Percentiles rank a stretch among this genome's conserved stretches.
phyloP scores from a whole-genome alignment of 805 yeast species.

The Maudiozyma saulgeensis region DNA sequence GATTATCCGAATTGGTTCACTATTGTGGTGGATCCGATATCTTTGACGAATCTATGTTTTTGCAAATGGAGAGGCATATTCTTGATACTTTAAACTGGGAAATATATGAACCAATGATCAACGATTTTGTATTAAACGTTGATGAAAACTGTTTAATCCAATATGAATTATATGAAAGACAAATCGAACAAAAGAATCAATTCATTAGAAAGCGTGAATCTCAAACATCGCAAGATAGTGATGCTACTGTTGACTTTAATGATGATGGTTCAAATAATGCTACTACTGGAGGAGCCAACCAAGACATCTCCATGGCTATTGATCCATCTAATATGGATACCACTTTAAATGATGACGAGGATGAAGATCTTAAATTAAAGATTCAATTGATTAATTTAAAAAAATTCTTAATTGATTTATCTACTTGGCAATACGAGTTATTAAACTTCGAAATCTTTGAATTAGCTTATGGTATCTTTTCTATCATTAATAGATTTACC shows the following conservation, averaged over 20 bases:
- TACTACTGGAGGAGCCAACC: neutral
- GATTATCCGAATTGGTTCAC: conserved; percentile 58
- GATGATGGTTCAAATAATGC: conserved; percentile 5
- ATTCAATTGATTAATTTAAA: conserved; percentile 38
- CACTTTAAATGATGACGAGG: conserved; percentile 17
- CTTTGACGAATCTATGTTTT: conserved; percentile 50
- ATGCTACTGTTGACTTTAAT: conserved; percentile 21
- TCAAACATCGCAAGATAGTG: conserved; percentile 19
- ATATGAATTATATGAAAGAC: conserved; percentile 29
- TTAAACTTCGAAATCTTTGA: conserved; percentile 25
- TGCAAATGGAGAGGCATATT: conserved; percentile 73
- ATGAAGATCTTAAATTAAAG: conserved; percentile 24
- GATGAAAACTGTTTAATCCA: conserved; percentile 37
- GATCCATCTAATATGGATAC: conserved; percentile 16
- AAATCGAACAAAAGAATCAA: conserved; percentile 20
- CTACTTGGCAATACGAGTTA: conserved; percentile 40
- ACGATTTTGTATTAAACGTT: conserved; percentile 37
- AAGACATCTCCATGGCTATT: conserved; percentile 9
- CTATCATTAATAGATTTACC: conserved; percentile 24
- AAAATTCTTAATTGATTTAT: conserved; percentile 39
- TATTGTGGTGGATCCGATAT: conserved; percentile 54
- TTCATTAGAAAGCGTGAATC: conserved; percentile 16
- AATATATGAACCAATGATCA: conserved; percentile 52
- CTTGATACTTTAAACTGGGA: conserved; percentile 65
- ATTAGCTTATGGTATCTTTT: conserved; percentile 23